Base-by-base conservation (phyloP, 2,329 filamentous ascomycete species). In the Trichoderma koningii region DNA sequence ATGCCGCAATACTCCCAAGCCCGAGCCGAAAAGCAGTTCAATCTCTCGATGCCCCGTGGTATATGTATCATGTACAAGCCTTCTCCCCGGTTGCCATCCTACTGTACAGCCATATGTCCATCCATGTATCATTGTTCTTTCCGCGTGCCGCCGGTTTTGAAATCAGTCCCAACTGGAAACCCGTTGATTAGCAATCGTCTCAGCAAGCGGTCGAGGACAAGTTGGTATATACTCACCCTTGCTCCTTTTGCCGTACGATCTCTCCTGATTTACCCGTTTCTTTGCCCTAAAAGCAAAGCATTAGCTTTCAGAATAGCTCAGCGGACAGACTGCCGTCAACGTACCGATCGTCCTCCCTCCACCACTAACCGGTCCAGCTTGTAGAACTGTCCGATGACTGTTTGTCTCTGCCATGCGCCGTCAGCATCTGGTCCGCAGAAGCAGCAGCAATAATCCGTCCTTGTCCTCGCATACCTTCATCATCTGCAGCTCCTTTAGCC, bases 341-440 rank as follows among this genome's bases (percentile, higher is more conserved):
- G 48, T 84, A 92, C 89, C 72, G 89, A 87, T 76, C 92, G 89
- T 66, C 91, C 89, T 19, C 91, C 91, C 78, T 99, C 95, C 0
- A 99, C 91, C 15, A 99, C 95, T 78, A 99, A 84, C 74, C 88
- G 85, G 75, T 98, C 93, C 68, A 96, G 78, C 79, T 97, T 91
- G 81, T 92, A 98, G 80, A 98, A 98, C 76, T 96, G 91, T 75
- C 93, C 96, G 74, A 99, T 87, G 57, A 95, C 85, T 12, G 94
- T 96, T 89, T 98, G 95, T 76, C 95, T 89, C 95, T 98, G 60
- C 52, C 50, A 51, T 60, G 55, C 19, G 44, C 34, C n/a, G 56
- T 67, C 30, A 65, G 63, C 23, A 51, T 34, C 38, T 60, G 30
- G 15, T 26, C 21, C 7, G 41, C 26, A 5, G 7, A 17, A 12